phyloP scores from a whole-genome alignment of 352 stramenopile genomes.

The Phytophthora lateralis region DNA sequence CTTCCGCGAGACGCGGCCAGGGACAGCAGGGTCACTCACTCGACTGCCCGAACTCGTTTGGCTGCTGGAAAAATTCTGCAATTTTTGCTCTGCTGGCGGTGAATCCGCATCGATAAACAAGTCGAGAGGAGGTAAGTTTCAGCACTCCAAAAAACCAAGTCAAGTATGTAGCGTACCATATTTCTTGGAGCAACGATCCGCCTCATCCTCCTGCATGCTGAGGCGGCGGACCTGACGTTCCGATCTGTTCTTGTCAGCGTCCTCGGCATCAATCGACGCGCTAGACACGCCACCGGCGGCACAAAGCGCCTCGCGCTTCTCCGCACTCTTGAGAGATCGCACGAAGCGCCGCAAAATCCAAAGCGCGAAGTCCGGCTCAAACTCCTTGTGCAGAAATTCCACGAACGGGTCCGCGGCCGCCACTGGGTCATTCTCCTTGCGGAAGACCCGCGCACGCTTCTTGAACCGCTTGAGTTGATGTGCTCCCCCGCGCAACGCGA shows the following conservation, averaged over 20 bases:
- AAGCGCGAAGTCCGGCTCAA: conserved; percentile 53
- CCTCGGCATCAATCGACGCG: conserved; percentile 26
- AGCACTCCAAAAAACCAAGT: background rate
- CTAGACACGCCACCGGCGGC: conserved; percentile 37
- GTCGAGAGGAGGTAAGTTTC: conserved; percentile 15
- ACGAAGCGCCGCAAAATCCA: conserved; percentile 66
- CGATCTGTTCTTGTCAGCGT: conserved; percentile 19
- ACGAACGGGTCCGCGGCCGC: conserved; percentile 54
- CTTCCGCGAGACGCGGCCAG: conserved; percentile 48
- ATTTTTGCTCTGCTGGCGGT: conserved; percentile 39
- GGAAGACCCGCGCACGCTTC: conserved; percentile 67
- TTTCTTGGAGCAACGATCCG: conserved; percentile 36
- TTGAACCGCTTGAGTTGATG: conserved; percentile 72
- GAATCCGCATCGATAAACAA: conserved; percentile 19
- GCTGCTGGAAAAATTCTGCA: conserved; percentile 36
- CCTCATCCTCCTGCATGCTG: conserved; percentile 27
- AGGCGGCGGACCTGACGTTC: conserved; percentile 20
- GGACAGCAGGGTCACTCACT: conserved; percentile 26
- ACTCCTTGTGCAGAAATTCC: conserved; percentile 57
- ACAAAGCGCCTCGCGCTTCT: conserved; percentile 56
- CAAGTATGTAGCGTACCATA: conserved; percentile 34
- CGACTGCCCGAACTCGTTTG: conserved; percentile 24
- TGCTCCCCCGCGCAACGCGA: conserved; percentile 51
- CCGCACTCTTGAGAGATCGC: conserved; percentile 56
- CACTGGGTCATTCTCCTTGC: conserved; percentile 71